A percentile compares a stretch with the other conserved stretches of the same genome.
These are phyloP conservation scores for Fusarium kyushuense DNA, from an alignment of 2,329 filamentous ascomycete genomes.

Conservation along the genomic window DNA sequence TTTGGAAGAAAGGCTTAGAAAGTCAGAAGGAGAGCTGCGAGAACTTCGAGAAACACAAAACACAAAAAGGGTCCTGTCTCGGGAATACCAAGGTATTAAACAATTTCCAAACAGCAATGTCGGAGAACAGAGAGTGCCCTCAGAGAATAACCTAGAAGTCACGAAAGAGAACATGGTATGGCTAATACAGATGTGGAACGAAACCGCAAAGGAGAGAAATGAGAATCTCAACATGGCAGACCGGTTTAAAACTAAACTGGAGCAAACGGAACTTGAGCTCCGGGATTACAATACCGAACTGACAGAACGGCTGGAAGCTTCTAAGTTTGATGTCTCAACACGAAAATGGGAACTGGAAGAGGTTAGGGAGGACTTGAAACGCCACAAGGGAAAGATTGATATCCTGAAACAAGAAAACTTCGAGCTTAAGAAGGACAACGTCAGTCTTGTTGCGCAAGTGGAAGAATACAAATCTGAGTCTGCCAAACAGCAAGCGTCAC, in stretches of 20 bases:
- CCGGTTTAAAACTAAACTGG: too few species aligned
- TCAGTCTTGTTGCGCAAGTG: accelerated
- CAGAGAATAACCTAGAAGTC: neutral
- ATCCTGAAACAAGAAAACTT: neutral
- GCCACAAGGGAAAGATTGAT: accelerated
- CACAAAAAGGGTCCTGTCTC: neutral
- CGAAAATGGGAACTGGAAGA: neutral
- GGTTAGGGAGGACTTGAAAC: accelerated
- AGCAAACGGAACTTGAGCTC: neutral
- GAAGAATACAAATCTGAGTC: too few species aligned
- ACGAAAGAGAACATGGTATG: neutral
- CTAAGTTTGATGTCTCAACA: neutral
- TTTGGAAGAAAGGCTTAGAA: too few species aligned
- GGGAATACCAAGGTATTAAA: too few species aligned
- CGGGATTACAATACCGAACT: neutral
- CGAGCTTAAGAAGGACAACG: neutral
- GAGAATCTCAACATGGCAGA: too few species aligned
- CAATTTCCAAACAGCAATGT: too few species aligned
- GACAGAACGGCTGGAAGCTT: accelerated
- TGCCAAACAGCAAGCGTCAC: neutral
- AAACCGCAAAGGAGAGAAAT: neutral
- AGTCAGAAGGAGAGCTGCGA: neutral
- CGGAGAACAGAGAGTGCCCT: too few species aligned
- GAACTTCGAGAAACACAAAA: neutral
- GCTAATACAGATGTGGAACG: too few species aligned